These are phyloP conservation scores for Mucor indicus DNA, from an alignment of 371 early-diverging fungal genomes.

Conservation along the genomic window DNA sequence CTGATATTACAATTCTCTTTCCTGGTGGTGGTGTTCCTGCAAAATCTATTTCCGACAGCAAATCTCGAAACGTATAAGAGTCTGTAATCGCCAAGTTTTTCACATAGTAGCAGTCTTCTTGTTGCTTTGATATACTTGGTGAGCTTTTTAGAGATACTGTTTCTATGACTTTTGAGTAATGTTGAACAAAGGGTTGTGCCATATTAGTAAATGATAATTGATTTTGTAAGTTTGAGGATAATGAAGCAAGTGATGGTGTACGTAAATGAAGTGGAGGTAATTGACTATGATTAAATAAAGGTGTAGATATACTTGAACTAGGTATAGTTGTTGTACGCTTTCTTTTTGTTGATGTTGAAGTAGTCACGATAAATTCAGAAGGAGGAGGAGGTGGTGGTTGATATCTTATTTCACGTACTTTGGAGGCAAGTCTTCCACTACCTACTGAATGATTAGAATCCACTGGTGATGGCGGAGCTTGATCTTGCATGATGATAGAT, in stretches of 20 bases:
- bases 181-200: not conserved
- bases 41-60: conserved; percentile 40
- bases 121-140: not conserved
- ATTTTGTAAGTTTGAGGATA: conserved; percentile 10
- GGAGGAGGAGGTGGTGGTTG: conserved; percentile 2
- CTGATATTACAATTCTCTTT: conserved; percentile 39
- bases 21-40: conserved; percentile 45
- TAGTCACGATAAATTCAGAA: conserved; percentile 27
- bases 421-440: conserved; percentile 32
- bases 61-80: conserved; percentile 45
- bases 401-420: conserved; percentile 31
- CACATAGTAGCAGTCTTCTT: conserved; percentile 29
- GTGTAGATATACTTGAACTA: conserved; percentile 36
- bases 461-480: conserved; percentile 45
- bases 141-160: conserved; percentile 41
- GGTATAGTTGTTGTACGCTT: conserved; percentile 21
- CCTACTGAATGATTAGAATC: too few relatives aligned
- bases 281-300: conserved; percentile 12
- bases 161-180: conserved; percentile 24
- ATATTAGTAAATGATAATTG: conserved; percentile 3
- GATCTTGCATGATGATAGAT: conserved; percentile 20
- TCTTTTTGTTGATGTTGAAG: conserved; percentile 35
- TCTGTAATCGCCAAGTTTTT: conserved; percentile 51
- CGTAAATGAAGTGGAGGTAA: conserved; percentile 19
- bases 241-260: conserved; percentile 5